Evolutionary conservation across 1,139 yeast genomes (phyloP), one percentile per base, ranked within the genome.

Genomic region (Tardiomyces blankii): DNA sequence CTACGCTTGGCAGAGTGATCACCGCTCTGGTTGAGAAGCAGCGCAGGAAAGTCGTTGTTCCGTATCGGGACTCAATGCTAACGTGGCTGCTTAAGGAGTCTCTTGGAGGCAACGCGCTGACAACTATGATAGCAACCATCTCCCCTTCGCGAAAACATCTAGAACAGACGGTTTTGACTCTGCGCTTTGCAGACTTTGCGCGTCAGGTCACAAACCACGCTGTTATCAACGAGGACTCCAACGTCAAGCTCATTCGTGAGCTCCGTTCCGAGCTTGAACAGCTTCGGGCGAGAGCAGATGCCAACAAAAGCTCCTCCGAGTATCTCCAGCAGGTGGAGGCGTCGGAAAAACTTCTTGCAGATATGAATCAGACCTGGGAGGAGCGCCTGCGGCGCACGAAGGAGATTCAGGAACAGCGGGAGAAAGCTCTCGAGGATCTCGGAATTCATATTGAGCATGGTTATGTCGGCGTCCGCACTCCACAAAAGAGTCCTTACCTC

Each of bases 1-100:
- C 96, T 51, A 76, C 89, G 47, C 71, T 91, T 23, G 96, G 96
- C 0, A 96, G 89, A 64, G 98, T 93, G 1, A 88, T 91, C 7
- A 72, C 77, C 52, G 80, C 95, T 0, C 70, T 93, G 42, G 80
- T 80, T 6, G 48, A 46, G 18, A 43, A 51, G 14, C 50, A 51
- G 50, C 70, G 71, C 25, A 52, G 59, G 49, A 56, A 56, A 18
- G 41, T 57, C 58, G 80, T 77, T 51, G 62, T 77, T 13, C 83
- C 83, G 1, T 78, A 73, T 58, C 63, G 84, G 46, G 76, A 77
- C 57, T 72, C 81, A 25, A 73, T 62, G 62, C 69, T 91, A 55
- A 91, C 98, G 0, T 86, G 85, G 59, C 67, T 89, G 18, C 69
- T 91, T 50, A 93, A 88, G 57, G 79, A 86, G 59, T 87, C 96